Evolutionary conservation across 2,329 filamentous ascomycete genomes (phyloP), one percentile per base, ranked within the genome.

Genomic region (Trichoderma citrinoviride): DNA sequence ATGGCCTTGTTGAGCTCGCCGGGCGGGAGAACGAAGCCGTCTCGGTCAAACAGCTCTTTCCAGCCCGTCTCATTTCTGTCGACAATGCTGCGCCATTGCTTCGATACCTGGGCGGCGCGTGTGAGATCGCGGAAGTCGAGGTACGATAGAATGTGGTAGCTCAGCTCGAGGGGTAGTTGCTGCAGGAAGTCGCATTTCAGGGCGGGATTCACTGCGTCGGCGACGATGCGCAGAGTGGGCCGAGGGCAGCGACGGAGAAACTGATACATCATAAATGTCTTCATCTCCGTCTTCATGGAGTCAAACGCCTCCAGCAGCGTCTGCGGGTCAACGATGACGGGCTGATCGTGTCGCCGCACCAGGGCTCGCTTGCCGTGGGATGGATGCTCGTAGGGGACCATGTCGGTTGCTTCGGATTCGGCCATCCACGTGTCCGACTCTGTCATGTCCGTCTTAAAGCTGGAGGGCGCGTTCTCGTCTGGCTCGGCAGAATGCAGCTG

Each of bases 221-320:
- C 93, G 63, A 99, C 89, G 62, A 96, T 89, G 72, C 95, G 92
- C 5, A 99, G 82, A 0, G 93, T 97, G 47, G 92, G 90, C 70
- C 96, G 90, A 6, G 92, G 87, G 73, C 93, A 98, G 53, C 95
- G 86, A 64, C 92, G 89, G 27, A 99, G 84, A 63, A 99, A 87
- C 74, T 99, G 94, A 74, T 96, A 98, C 88, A 99, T 96, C 78
- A 99, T 89, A 74, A 96, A 96, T 0, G 90, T 91, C 78, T 99
- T 95, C 85, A 99, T 88, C 71, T 95, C 90, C 50, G 91, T 87
- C 2, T 94, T 93, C 83, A 99, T 90, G 7, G 90, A 86, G 75
- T 98, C 94, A 71, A 98, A 99, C 2, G 89, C 88, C 70, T 97
- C 91, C 17, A 99, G 80, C 83, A 99, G 91, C 17, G 84, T 86